Evolutionary conservation across 1,284 basidiomycete species (phyloP).

Genomic region (Golubevia pallescens): DNA sequence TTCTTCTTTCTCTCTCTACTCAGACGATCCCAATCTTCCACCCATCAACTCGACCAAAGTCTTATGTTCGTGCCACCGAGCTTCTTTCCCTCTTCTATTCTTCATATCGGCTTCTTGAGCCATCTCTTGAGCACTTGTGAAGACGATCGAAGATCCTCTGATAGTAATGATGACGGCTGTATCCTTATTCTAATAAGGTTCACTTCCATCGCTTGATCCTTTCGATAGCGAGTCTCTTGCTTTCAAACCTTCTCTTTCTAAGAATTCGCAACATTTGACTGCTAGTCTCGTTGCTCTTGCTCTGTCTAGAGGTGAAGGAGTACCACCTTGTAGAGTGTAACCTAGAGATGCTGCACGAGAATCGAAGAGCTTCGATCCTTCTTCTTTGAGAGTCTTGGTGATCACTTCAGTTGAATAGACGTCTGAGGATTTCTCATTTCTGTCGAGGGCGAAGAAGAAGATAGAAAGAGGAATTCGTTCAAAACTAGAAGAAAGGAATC

Average conservation of each 20-base stretch:
- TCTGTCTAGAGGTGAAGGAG: constrained; percentile 52
- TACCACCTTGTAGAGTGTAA: constrained; percentile 54
- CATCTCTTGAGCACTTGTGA: constrained; percentile 45
- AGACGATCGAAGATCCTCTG: constrained; percentile 35
- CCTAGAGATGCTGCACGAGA: constrained; percentile 55
- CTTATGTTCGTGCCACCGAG: constrained; percentile 35
- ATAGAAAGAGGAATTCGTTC: not conserved
- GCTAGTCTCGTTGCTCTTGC: constrained; percentile 52
- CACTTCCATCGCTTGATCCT: too few species aligned
- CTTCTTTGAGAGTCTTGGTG: constrained; percentile 56
- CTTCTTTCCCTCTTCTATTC: constrained; percentile 41
- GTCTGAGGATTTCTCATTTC: constrained; percentile 55
- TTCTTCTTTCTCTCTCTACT: not conserved
- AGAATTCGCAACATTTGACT: constrained; percentile 54
- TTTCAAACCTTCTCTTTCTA: constrained; percentile 36
- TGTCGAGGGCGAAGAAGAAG: constrained; percentile 1
- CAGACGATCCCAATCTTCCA: constrained; percentile 6
- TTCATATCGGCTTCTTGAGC: constrained; percentile 48
- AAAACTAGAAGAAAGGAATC: not conserved
- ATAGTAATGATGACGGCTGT: constrained; percentile 59
- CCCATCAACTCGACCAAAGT: constrained; percentile 15
- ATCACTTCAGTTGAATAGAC: constrained; percentile 56
- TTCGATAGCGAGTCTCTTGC: constrained; percentile 11
- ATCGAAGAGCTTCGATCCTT: constrained; percentile 49
- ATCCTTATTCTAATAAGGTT: constrained; percentile 4